Conservation (phyloP, 192 early-diverging fungal species). For the Coemansia furcata region DNA sequence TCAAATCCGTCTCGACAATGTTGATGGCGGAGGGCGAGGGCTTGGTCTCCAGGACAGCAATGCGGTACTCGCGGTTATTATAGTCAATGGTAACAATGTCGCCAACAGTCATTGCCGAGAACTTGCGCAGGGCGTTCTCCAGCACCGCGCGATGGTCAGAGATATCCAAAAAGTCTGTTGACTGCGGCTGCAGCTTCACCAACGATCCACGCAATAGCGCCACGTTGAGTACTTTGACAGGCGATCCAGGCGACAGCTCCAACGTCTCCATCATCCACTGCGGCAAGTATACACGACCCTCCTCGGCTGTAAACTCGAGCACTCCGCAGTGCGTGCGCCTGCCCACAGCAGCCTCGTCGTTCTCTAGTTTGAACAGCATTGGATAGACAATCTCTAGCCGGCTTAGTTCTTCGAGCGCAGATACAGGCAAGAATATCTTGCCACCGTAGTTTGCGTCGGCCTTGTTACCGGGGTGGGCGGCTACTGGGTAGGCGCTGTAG, state of each 20-base stretch:
- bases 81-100: slow-evolving; percentile 93
- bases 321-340: slow-evolving; percentile 90
- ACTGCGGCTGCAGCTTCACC: slow-evolving; percentile 98
- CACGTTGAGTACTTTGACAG: slow-evolving; percentile 77
- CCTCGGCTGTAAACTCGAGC: slow-evolving; percentile 97
- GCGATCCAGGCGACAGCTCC: slow-evolving; percentile 67
- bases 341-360: slow-evolving; percentile 43
- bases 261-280: slow-evolving; percentile 98
- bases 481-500: slow-evolving; percentile 49
- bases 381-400: slow-evolving; percentile 87
- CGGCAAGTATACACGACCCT: slow-evolving; percentile 92
- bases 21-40: slow-evolving; percentile 80
- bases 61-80: slow-evolving; percentile 82
- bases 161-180: slow-evolving; percentile 94
- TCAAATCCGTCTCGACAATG: slow-evolving; percentile 96
- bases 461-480: slow-evolving; percentile 34
- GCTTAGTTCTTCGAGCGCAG: slow-evolving; percentile 56
- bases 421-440: slow-evolving; percentile 52
- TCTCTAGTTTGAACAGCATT: slow-evolving; percentile 85
- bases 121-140: slow-evolving; percentile 90
- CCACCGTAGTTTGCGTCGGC: slow-evolving; percentile 48
- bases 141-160: slow-evolving; percentile 95
- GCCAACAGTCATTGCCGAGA: slow-evolving; percentile 86
- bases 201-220: slow-evolving; percentile 77
- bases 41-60: slow-evolving; percentile 86